A percentile compares a stretch with the other conserved stretches of the same genome.
These are phyloP conservation scores for Pachyrhizus erosus DNA, from an alignment of 306 rosid genomes.

Conservation along the genomic window DNA sequence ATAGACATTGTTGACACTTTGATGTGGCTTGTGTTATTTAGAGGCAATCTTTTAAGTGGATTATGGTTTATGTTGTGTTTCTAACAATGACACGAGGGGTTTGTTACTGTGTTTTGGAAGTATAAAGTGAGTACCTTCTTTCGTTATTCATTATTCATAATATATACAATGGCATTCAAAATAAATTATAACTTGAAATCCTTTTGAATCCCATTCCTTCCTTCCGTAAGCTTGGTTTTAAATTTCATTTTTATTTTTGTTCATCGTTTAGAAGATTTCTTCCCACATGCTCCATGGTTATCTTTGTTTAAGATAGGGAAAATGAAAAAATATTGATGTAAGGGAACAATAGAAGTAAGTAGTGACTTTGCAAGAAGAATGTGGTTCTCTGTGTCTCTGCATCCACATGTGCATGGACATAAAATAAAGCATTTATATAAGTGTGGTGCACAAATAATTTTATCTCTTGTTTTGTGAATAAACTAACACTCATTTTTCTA, in stretches of 20 bases:
- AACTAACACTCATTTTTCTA: background rate
- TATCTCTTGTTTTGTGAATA: slow-evolving; percentile 11
- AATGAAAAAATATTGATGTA: background rate
- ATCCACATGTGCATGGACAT: background rate
- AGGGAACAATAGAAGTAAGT: slow-evolving; percentile 25
- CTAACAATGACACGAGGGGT: background rate
- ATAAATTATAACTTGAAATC: background rate
- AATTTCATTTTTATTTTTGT: background rate
- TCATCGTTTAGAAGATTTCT: slow-evolving; percentile 11
- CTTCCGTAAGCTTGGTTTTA: background rate
- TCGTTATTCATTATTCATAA: background rate
- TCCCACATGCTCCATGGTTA: background rate
- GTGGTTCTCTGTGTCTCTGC: background rate
- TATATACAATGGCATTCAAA: background rate
- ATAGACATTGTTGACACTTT: background rate
- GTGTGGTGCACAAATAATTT: background rate
- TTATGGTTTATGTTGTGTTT: slow-evolving; percentile 3
- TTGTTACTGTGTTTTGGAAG: background rate
- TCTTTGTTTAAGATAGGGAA: background rate
- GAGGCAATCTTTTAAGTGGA: background rate
- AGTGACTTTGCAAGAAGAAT: background rate
- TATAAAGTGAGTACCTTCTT: background rate
- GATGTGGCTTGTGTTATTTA: too few relatives aligned
- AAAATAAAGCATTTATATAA: slow-evolving; percentile 2
- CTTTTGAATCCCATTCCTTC: background rate